Evolutionary conservation across 1,139 yeast genomes (phyloP), one percentile per base, ranked within the genome.

Genomic region (Zygosaccharomyces sapae): DNA sequence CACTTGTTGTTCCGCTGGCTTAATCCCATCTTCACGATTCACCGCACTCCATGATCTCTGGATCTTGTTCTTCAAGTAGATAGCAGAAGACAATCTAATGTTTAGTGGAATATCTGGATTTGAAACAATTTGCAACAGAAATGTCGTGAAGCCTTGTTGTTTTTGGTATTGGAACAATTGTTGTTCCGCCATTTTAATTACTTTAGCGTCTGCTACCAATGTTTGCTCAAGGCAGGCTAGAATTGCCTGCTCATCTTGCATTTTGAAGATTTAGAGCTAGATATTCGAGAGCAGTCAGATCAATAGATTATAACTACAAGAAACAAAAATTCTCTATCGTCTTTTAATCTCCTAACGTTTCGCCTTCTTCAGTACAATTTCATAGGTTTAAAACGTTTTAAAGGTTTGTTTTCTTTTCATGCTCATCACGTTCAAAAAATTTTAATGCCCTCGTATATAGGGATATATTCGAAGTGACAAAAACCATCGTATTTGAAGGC

Each of bases 201-300:
- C 67, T 31, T 69, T 68, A 39, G 79, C 84, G 60, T 85, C 82
- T 1, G 89, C 79, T 55, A 83, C 85, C 51, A 92, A 74, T 0
- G 97, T 88, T 24, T 85, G 89, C 43, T 84, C 76, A 57, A 92
- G 85, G 65, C 92, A 85, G 54, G 76, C 76, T 61, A 87, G 78
- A 49, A 88, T 76, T 30, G 76, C 74, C 56, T 77, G 73, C 49
- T 83, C 80, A 66, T 87, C 87, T 83, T 86, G 55, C 67, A 63
- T 63, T 38, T 47, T 46, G 19, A 6, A 12, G 8, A 20, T 16
- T 19, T n/a, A 2, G 7, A 1, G 34, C 9, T 13, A 8, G 10
- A 12, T 4, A 31, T 31, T 4, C 18, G 9, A n/a, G 35, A 24
- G 27, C 31, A 31, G 9, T 20, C 33, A 18, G 25, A 29, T 20